Base-by-base conservation (phyloP, 495 filamentous ascomycete species). In the Penicillium bovifimosum region DNA sequence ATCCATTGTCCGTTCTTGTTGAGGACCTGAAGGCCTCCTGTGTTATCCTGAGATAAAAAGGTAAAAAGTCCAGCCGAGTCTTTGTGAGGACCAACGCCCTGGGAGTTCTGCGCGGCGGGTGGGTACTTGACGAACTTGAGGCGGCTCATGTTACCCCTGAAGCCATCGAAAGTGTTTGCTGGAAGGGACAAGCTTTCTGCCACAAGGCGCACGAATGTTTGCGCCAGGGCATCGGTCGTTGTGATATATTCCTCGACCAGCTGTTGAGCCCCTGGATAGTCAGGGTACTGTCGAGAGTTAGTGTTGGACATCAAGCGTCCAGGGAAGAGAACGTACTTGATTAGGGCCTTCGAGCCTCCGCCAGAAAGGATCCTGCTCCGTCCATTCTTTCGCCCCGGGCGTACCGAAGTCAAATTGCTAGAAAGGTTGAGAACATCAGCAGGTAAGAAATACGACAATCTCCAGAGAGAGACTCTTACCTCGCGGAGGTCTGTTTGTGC, bases 121-220 rank as follows among this genome's bases (percentile, higher is more conserved):
- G 90, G 89, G 58, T 96, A 96, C 67, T 93, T 95, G 56, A 96
- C 82, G 50, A 96, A 88, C 65, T 97, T 97, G 34, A 96, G 73
- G 61, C 93, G 92, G 72, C 95, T 89, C 76, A 95, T 86, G 3
- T 74, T 67, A 52, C 95, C 90, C 69, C 88, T 95, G 76, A 95
- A 97, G 51, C 80, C 79, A 63, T 84, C 76, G 67, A 97, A 96
- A 3, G 90, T 88, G 28, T 76, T 73, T 0, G 75, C 49, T 0
- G 86, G 85, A 0, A 96, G 77, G 8, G 81, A 84, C 52, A 97
- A 84, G 31, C 86, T 83, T 72, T 96, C 88, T 45, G 91, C 90
- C 53, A 96, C 88, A 2, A 90, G 76, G 16, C 80, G 78, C 14
- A 90, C 87, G 69, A 96, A 96, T 34, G 71, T 64, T 28, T 84